Base-by-base conservation (phyloP, 371 early-diverging fungal genomes). In the Rhizomucor miehei region DNA sequence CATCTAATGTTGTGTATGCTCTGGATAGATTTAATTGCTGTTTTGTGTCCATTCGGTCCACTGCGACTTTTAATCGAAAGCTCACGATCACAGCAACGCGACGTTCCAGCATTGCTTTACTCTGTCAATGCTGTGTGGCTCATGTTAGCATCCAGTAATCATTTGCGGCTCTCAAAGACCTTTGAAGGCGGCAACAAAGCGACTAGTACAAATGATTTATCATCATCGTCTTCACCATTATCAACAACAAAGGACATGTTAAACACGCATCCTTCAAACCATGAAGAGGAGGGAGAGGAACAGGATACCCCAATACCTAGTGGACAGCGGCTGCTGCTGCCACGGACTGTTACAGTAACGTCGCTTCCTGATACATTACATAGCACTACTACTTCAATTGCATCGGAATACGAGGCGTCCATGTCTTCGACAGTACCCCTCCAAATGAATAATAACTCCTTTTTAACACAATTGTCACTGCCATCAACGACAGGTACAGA, bases 1-100 rank as follows among this genome's bases (percentile, higher is more conserved):
- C 3, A 29, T 29, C 29, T 29, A 29, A 3, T 8, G 29, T 29
- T 29, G 3, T 29, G 29, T 29, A 8, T 8, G 29, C 5, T 29
- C 3, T 29, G 3, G 29, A 5, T 63, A 89, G 90, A 93, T 72
- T 69, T 93, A 51, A 82, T 93, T 57, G 94, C 94, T 1, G 94
- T 93, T 6, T 73, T 93, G 0, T 91, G 90, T 65, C 94, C 94
- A 3, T 92, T 85, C 79, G 94, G 94, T n/a, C 94, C 94, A 6
- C 78, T 93, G 19, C 81, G 88, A n/a, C 70, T 91, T 23, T 64
- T 93, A 8, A 81, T 93, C 48, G 90, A 93, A 66, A 85, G 85
- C 45, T 84, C 90, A 8, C 77, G 82, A 57, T 71, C 57, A 16
- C 80, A 91, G 38, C 80, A 91, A 53, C 80, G 83, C 23, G 88